phyloP scores from a whole-genome alignment of 2,329 filamentous ascomycete genomes.

The Fusarium papillatum region DNA sequence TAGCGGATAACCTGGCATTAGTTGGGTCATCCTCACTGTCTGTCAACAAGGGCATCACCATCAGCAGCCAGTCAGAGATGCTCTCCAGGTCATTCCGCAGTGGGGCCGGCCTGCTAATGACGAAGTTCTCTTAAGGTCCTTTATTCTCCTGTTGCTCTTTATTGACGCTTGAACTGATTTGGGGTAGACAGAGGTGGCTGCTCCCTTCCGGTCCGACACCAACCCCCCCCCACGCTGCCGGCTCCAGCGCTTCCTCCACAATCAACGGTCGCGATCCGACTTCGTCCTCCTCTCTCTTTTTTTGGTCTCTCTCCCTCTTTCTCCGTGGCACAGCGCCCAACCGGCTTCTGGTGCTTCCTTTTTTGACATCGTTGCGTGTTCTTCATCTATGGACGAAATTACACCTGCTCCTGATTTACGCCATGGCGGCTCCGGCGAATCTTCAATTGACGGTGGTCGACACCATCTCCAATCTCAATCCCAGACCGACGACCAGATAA shows the following conservation, averaged over 20 bases:
- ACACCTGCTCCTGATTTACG: conserved; percentile 38
- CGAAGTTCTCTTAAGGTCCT: conserved; percentile 30
- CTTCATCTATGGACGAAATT: conserved; percentile 48
- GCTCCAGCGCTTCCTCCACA: conserved; percentile 32
- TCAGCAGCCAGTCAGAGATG: conserved; percentile 34
- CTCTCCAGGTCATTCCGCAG: conserved; percentile 30
- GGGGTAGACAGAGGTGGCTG: conserved; percentile 5
- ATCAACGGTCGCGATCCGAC: conserved; percentile 20
- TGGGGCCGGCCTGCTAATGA: conserved; percentile 34
- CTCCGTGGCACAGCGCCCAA: conserved; percentile 9
- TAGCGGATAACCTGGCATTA: neutral
- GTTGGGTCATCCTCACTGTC: neutral
- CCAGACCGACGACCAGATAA: conserved; percentile 17
- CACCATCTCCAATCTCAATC: conserved; percentile 17
- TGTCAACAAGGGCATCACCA: conserved; percentile 21
- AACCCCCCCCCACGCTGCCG: conserved; percentile 19
- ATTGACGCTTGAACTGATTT: conserved; percentile 23
- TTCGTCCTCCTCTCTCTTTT: conserved; percentile 12
- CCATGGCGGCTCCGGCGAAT: conserved; percentile 35
- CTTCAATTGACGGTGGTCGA: conserved; percentile 21
- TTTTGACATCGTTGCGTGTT: neutral
- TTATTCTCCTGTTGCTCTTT: conserved; percentile 26
- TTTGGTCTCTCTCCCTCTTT: conserved; percentile 2
- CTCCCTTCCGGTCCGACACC: conserved; percentile 11
- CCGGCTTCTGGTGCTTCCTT: conserved; percentile 8